Evolutionary conservation across 1,284 basidiomycete genomes (phyloP).

Genomic region (Stygiomarasmius scandens): DNA sequence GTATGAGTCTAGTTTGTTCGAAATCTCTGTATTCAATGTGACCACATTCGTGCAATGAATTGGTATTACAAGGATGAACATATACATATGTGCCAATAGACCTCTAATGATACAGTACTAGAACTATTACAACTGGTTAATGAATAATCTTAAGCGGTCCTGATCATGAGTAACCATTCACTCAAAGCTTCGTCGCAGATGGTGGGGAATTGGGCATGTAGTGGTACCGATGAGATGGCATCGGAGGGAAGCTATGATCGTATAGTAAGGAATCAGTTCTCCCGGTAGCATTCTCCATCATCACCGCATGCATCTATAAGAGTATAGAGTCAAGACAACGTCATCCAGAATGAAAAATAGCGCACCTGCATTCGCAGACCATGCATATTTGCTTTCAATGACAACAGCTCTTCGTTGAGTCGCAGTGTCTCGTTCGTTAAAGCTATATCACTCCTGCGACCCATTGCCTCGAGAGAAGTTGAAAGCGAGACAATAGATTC

Average conservation of each 20-base stretch:
- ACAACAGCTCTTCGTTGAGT: conserved; percentile 76
- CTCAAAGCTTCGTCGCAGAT: neutral
- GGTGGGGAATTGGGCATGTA: neutral
- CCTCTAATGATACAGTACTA: too few species aligned
- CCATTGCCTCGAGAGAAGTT: conserved; percentile 63
- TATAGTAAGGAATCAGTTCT: neutral
- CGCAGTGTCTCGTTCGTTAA: conserved; percentile 73
- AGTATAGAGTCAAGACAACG: neutral
- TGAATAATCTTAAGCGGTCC: neutral
- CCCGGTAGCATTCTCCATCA: conserved; percentile 63
- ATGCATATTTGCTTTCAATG: conserved; percentile 72
- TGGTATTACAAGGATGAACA: too few species aligned
- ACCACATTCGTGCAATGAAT: too few species aligned
- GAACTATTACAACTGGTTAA: too few species aligned
- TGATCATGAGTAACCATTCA: neutral
- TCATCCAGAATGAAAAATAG: neutral
- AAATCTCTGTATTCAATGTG: too few species aligned
- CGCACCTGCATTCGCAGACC: conserved; percentile 80
- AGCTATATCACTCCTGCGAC: conserved; percentile 64
- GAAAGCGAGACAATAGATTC: conserved; percentile 63
- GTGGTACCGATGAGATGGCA: neutral
- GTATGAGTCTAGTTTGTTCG: too few species aligned
- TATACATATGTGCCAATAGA: too few species aligned
- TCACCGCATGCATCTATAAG: conserved; percentile 59
- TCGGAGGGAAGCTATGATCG: neutral